Conservation (phyloP, 768 basidiomycete species). For the Cystofilobasidium capitatum region DNA sequence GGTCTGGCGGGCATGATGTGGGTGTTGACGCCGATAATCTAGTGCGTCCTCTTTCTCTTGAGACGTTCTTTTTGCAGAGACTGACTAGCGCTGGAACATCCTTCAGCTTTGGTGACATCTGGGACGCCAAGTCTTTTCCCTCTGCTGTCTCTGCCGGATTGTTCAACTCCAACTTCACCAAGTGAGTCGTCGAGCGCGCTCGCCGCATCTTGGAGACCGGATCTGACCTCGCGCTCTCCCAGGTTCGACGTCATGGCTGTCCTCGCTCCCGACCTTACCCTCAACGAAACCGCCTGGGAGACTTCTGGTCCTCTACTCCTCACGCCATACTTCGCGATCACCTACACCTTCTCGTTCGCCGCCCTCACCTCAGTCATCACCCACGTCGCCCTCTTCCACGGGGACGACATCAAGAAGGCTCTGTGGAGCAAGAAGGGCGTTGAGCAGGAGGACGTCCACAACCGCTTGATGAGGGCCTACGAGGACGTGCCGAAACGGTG, state of each 20-base stretch:
- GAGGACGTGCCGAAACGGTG: conserved; percentile 36
- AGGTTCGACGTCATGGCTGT: conserved; percentile 39
- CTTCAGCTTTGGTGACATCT: conserved; percentile 21
- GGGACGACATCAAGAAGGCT: conserved; percentile 29
- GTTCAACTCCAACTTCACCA: conserved; percentile 36
- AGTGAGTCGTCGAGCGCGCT: conserved; percentile 28
- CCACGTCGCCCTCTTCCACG: conserved; percentile 31
- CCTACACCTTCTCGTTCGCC: conserved; percentile 39
- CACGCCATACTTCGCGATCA: conserved; percentile 40
- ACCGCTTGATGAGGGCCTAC: conserved; percentile 29
- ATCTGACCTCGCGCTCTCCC: conserved; percentile 29
- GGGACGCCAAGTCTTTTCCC: conserved; percentile 37
- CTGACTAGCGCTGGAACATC: background rate
- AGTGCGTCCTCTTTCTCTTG: conserved; percentile 18
- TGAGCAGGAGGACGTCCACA: conserved; percentile 35
- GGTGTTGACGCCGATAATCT: conserved; percentile 37
- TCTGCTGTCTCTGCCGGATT: conserved; percentile 36
- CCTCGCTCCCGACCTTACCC: conserved; percentile 36
- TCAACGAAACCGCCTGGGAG: conserved; percentile 39
- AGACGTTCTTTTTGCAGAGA: background rate
- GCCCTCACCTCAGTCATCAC: conserved; percentile 35
- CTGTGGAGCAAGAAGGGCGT: conserved; percentile 30
- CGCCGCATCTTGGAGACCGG: conserved; percentile 34
- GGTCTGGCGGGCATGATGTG: conserved; percentile 38
- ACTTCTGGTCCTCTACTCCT: conserved; percentile 35